These are phyloP conservation scores for Dactylonectria estremocensis DNA, from an alignment of 2,329 filamentous ascomycete species.

Conservation along the genomic window DNA sequence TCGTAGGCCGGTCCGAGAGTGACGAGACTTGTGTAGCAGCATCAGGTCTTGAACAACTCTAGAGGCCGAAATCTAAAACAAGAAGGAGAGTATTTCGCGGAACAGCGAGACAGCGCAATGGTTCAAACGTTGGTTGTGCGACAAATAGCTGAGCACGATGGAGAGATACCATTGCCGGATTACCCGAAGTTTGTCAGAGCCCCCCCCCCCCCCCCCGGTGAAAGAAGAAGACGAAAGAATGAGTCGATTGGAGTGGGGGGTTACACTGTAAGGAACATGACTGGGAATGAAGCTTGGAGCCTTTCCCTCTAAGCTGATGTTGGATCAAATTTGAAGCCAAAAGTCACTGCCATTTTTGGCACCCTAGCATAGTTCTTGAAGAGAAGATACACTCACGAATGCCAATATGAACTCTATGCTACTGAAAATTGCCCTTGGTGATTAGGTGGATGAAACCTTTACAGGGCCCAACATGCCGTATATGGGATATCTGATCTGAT, in stretches of 20 bases:
- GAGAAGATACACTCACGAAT: neutral
- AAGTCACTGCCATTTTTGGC: neutral
- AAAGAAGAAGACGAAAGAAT: neutral
- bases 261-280: neutral
- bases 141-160: neutral
- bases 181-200: neutral
- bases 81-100: conserved; percentile 10
- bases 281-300: neutral
- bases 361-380: neutral
- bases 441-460: neutral
- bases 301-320: neutral
- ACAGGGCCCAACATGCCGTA: neutral
- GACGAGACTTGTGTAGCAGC: conserved; percentile 11
- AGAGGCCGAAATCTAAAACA: conserved; percentile 21
- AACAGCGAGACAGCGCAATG: neutral
- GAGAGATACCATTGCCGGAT: neutral
- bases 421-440: neutral
- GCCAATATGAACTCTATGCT: neutral
- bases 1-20: neutral
- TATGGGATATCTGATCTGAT: too few relatives aligned
- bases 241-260: neutral
- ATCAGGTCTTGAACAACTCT: neutral
- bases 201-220: too few relatives aligned
- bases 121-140: neutral
- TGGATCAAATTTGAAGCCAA: neutral